phyloP scores from a whole-genome alignment of 2,329 filamentous ascomycete genomes.

The Penicillium sp. region DNA sequence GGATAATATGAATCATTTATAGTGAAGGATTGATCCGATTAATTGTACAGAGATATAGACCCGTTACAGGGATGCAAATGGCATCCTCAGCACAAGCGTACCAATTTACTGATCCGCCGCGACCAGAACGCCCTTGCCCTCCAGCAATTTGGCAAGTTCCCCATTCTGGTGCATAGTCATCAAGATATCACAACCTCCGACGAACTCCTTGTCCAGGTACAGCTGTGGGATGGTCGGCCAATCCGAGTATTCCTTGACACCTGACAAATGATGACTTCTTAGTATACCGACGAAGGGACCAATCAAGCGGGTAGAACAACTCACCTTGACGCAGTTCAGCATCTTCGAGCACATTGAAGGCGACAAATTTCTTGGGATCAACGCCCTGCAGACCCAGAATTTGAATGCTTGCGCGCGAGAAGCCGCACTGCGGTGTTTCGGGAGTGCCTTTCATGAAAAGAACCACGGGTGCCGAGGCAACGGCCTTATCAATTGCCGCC shows the following conservation, averaged over 20 bases:
- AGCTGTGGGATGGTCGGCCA: slow-evolving; percentile 98
- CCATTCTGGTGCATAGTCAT: slow-evolving; percentile 97
- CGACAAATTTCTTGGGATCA: slow-evolving; percentile 92
- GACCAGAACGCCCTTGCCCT: slow-evolving; percentile 84
- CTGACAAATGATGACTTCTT: slow-evolving; percentile 43
- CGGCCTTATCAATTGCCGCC: slow-evolving; percentile 82
- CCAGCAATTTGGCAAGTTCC: slow-evolving; percentile 82
- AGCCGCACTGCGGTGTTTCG: slow-evolving; percentile 92
- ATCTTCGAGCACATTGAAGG: slow-evolving; percentile 95
- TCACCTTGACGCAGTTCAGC: slow-evolving; percentile 74
- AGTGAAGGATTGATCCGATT: slow-evolving; percentile 8
- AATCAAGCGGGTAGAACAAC: slow-evolving; percentile 17
- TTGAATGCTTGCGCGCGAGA: slow-evolving; percentile 91
- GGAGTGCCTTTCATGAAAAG: slow-evolving; percentile 99
- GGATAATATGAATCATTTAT: slow-evolving; percentile 6
- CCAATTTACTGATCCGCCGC: slow-evolving; percentile 48
- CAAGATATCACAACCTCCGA: slow-evolving; percentile 96
- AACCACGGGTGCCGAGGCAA: slow-evolving; percentile 82
- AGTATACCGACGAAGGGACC: not conserved
- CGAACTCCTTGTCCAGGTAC: slow-evolving; percentile 91
- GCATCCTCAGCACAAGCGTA: not conserved
- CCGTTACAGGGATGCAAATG: not conserved
- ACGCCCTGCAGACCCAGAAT: slow-evolving; percentile 92
- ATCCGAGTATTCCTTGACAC: slow-evolving; percentile 98
- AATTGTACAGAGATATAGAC: slow-evolving; percentile 17